Evolutionary conservation across 495 filamentous ascomycete genomes (phyloP).

Genomic region (Xylaria bambusicola): DNA sequence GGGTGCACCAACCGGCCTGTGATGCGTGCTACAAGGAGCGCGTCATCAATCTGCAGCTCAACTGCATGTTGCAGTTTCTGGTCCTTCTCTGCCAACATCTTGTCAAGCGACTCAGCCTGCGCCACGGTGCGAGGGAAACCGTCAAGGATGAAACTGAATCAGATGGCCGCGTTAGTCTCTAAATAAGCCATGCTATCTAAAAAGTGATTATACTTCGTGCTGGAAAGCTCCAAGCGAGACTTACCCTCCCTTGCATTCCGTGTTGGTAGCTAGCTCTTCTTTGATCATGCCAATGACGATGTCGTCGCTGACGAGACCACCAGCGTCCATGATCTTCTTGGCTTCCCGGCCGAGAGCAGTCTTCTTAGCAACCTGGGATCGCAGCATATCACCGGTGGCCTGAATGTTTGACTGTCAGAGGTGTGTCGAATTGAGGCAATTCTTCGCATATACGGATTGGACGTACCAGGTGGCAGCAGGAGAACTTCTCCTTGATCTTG

Average conservation of each 20-base stretch:
- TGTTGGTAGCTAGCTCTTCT: constrained; percentile 89
- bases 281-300: constrained; percentile 99
- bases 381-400: constrained; percentile 99
- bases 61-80: constrained; percentile 89
- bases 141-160: constrained; percentile 90
- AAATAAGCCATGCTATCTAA: background rate
- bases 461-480: constrained; percentile 91
- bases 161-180: constrained; percentile 13
- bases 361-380: constrained; percentile 97
- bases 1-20: constrained; percentile 96
- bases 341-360: constrained; percentile 91
- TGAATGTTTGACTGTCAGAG: constrained; percentile 37
- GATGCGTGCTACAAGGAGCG: constrained; percentile 90
- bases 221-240: constrained; percentile 25
- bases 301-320: constrained; percentile 95
- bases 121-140: constrained; percentile 96
- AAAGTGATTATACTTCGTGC: background rate
- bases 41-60: constrained; percentile 95
- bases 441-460: constrained; percentile 23
- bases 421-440: constrained; percentile 14
- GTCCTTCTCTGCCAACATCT: constrained; percentile 73
- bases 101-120: constrained; percentile 91
- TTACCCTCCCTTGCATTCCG: constrained; percentile 95
- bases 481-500: constrained; percentile 95
- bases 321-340: constrained; percentile 99